Evolutionary conservation across 805 yeast genomes (phyloP), one percentile per base, ranked within the genome.

Genomic region (Metschnikowia sp.): DNA sequence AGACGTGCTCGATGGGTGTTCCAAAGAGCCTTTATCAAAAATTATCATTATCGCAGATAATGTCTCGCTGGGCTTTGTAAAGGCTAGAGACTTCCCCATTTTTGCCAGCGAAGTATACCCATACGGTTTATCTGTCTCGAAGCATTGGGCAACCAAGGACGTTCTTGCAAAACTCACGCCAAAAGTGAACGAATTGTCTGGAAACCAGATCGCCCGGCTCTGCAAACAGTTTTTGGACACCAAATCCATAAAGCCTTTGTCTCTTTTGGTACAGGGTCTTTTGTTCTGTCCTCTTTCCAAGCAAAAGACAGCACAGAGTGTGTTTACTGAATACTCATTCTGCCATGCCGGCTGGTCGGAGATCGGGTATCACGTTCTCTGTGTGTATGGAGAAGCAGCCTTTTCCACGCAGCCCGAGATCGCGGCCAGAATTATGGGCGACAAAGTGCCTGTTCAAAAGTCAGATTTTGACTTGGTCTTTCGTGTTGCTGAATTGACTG

Each of bases 31-130:
- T 2, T 10, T 28, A 2, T 13, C 13, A 3, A 36, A 18, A 8
- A 46, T 49, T 10, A 45, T 43, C 8, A 45, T 41, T 1, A 53
- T 70, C 2, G 64, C 64, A 4, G 50, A 45, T n/a, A 65, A 66
- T 39, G 44, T 80, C n/a, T 61, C 77, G 1, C 64, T 68, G 12
- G 77, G 84, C 19, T 78, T 74, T 58, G 66, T 72, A 10, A 77
- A 70, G 54, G 82, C 83, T 4, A 78, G 91, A 70, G 88, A 83
- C 45, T 65, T 80, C 28, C 63, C 63, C 3, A 58, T 65, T 4
- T 84, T 84, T 52, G 67, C 79, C 42, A 60, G 66, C 8, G 52
- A 52, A 1, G 62, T 72, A 10, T 82, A 85, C 82, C 62, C 66
- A 12, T 40, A 44, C 15, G 68, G 59, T 8, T 53, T 66, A 11